Evolutionary conservation across 108 stramenopile genomes (phyloP).

Genomic region (Cyclotella cryptica): DNA sequence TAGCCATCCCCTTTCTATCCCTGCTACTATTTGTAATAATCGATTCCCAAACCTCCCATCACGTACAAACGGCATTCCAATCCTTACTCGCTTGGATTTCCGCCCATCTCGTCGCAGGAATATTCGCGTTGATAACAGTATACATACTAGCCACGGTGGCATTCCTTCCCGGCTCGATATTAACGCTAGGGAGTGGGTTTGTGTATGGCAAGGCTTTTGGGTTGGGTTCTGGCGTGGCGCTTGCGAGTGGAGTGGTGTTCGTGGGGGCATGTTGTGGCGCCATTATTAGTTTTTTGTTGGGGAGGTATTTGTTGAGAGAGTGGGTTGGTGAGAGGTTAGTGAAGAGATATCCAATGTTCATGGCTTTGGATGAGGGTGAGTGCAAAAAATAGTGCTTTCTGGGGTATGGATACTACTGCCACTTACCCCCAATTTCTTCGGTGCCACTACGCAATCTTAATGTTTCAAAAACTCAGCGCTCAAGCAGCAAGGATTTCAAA

Average conservation of each 20-base stretch:
- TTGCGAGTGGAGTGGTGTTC: constrained; percentile 68
- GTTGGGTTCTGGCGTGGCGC: constrained; percentile 58
- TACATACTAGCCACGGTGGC: constrained; percentile 73
- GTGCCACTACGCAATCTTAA: neutral
- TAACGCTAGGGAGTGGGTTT: constrained; percentile 81
- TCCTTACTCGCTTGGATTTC: constrained; percentile 65
- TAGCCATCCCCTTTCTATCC: constrained; percentile 48
- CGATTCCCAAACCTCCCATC: constrained; percentile 59
- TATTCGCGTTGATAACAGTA: constrained; percentile 69
- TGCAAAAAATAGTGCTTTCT: neutral
- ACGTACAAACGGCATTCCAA: constrained; percentile 45
- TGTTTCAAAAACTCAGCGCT: neutral
- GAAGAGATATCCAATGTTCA: constrained; percentile 59
- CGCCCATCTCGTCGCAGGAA: constrained; percentile 61
- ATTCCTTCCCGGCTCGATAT: constrained; percentile 74
- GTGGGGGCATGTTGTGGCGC: constrained; percentile 54
- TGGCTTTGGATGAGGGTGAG: constrained; percentile 58
- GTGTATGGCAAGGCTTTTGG: constrained; percentile 72
- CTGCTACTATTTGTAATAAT: constrained; percentile 65
- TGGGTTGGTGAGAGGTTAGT: constrained; percentile 54
- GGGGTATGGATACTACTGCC: neutral
- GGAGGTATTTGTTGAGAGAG: constrained; percentile 73
- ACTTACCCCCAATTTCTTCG: neutral
- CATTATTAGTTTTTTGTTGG: constrained; percentile 63
- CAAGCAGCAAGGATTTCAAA: constrained; percentile 68